Evolutionary conservation across 495 filamentous ascomycete species (phyloP).

Genomic region (Xylaria scruposa): DNA sequence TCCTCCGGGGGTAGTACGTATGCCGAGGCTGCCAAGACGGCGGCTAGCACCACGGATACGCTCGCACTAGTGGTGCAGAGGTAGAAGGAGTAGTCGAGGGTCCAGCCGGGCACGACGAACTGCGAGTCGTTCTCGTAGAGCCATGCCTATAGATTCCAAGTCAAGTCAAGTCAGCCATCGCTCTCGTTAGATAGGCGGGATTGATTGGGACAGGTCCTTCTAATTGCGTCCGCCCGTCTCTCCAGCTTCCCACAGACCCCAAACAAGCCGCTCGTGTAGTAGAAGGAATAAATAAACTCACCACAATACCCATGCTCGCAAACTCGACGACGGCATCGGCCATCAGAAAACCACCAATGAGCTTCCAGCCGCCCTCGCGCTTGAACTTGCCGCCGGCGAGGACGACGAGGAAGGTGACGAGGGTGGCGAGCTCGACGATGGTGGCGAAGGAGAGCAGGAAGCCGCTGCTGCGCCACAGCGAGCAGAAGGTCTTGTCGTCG

Average conservation of each 20-base stretch:
- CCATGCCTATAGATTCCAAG: constrained; percentile 66
- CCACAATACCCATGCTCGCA: constrained; percentile 77
- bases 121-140: constrained; percentile 84
- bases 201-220: not conserved
- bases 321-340: constrained; percentile 68
- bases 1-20: constrained; percentile 77
- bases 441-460: constrained; percentile 86
- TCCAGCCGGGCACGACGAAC: constrained; percentile 83
- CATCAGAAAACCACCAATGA: constrained; percentile 68
- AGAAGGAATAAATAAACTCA: constrained; percentile 58
- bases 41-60: constrained; percentile 66
- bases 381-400: constrained; percentile 77
- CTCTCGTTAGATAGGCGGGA: too few relatives aligned
- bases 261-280: not conserved
- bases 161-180: too few relatives aligned
- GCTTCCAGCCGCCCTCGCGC: constrained; percentile 78
- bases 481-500: constrained; percentile 80
- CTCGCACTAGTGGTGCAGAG: constrained; percentile 78
- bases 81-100: constrained; percentile 76
- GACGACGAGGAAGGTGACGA: constrained; percentile 77
- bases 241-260: not conserved
- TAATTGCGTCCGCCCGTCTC: not conserved
- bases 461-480: constrained; percentile 85
- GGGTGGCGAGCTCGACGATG: constrained; percentile 73
- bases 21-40: constrained; percentile 66